Conservation (phyloP, 768 basidiomycete species). For the Amyloporia xantha region DNA sequence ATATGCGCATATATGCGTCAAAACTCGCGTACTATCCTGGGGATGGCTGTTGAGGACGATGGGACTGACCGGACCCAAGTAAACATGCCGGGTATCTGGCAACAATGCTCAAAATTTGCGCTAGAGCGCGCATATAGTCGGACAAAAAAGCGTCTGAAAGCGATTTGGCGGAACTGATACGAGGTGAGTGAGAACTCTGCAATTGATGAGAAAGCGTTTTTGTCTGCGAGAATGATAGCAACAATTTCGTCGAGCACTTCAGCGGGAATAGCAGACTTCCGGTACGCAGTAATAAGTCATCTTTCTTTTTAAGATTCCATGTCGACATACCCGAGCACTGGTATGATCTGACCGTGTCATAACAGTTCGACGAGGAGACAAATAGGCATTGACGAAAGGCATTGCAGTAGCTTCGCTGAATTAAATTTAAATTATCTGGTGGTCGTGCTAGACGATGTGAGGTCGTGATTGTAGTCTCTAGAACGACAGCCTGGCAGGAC, state of each 20-base stretch:
- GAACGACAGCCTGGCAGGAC: too few species aligned
- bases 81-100: slow-evolving; percentile 16
- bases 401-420: background rate
- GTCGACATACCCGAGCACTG: too few species aligned
- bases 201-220: slow-evolving; percentile 19
- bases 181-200: slow-evolving; percentile 22
- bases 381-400: background rate
- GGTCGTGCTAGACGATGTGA: background rate
- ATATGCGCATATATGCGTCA: slow-evolving; percentile 17
- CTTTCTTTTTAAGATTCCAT: too few species aligned
- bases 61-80: slow-evolving; percentile 24
- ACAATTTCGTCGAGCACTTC: slow-evolving; percentile 25
- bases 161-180: slow-evolving; percentile 22
- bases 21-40: background rate
- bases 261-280: slow-evolving; percentile 7
- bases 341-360: background rate
- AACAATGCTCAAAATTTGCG: slow-evolving; percentile 10
- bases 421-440: background rate
- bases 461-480: too few species aligned
- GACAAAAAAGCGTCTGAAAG: slow-evolving; percentile 23
- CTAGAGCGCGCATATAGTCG: slow-evolving; percentile 12
- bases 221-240: slow-evolving; percentile 11
- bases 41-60: background rate
- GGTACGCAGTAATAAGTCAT: background rate
- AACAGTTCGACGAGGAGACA: background rate